A percentile compares a stretch with the other conserved stretches of the same genome.
Evolutionary conservation across 2,329 filamentous ascomycete genomes (phyloP).

Genomic region (Cytospora schulzeri): DNA sequence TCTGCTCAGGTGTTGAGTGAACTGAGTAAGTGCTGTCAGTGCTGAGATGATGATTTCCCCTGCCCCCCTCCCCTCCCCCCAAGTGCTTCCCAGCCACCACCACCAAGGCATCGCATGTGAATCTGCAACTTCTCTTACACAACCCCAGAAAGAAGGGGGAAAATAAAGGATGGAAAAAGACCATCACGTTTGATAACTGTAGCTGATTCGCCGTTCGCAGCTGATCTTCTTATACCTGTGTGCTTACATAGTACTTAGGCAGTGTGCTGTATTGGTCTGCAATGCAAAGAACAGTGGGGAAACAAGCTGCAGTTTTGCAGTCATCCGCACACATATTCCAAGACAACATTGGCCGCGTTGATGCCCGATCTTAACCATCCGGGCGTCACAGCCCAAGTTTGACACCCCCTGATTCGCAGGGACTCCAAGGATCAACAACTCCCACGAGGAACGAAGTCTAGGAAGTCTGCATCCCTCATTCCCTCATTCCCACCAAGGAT

Average conservation of each 20-base stretch:
- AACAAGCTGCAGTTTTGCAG: conserved; percentile 7
- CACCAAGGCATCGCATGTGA: too few species aligned
- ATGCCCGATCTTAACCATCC: conserved; percentile 20
- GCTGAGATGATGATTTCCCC: neutral
- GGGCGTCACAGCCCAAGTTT: conserved; percentile 10
- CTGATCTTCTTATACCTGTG: neutral
- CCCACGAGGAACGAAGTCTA: conserved; percentile 11
- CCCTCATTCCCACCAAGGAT: neutral
- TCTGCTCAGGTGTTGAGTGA: neutral
- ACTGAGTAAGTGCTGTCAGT: too few species aligned
- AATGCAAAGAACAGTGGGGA: conserved; percentile 7
- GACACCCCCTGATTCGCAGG: conserved; percentile 3
- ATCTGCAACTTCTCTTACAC: too few species aligned
- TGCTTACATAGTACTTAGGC: too few species aligned
- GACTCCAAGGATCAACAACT: conserved; percentile 2
- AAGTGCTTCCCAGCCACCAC: conserved; percentile 3
- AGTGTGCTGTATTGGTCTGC: neutral
- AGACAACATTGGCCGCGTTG: conserved; percentile 7
- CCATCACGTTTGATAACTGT: neutral
- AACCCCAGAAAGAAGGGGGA: too few species aligned
- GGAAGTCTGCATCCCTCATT: neutral
- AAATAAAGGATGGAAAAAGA: neutral
- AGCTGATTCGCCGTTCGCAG: conserved; percentile 11
- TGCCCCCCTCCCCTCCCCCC: too few species aligned
- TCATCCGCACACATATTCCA: conserved; percentile 14